Evolutionary conservation across 768 basidiomycete genomes (phyloP), one percentile per base, ranked within the genome.

Genomic region (Trametes gibbosa): DNA sequence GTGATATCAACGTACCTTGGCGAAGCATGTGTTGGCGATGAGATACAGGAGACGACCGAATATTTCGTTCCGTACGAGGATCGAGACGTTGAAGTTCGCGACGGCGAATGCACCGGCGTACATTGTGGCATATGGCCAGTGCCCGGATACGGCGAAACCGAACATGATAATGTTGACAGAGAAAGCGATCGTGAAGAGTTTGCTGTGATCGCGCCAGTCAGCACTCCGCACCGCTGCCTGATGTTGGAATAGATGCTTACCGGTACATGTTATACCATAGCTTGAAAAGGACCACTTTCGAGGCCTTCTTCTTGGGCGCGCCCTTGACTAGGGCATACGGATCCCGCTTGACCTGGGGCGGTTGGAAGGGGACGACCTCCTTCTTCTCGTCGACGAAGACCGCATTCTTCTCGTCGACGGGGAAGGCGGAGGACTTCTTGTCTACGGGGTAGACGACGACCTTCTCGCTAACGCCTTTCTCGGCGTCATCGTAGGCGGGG

Each of bases 191-290:
- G 81, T 82, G 71, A 87, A 92, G 59, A 92, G 87, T 73, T 90
- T 91, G 48, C 89, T 90, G 59, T n/a, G 16, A 24, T 50, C 17
- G 51, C 10, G 37, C 14, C 58, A 27, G 56, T 42, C 21, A 65
- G 58, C 27, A 16, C 5, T n/a, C n/a, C 16, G 19, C 8, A 3
- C 42, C 21, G 17, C 17, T 37, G 17, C 34, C 19, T 1, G 7
- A 43, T n/a, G 1, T 4, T 27, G 34, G 12, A 41, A 16, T 24
- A 19, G 12, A 17, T 5, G 62, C 78, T 8, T 58, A 86, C 89
- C 87, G 77, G 67, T 92, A 92, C 0, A 84, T 86, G 65, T 92
- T 89, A 72, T 85, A 91, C 90, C 90, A 92, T 24, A 90, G 70
- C 56, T 79, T 79, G 69, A 84, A 84, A 47, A 77, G 69, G 37